Evolutionary conservation across 2,329 filamentous ascomycete species (phyloP).

Genomic region (Fusarium succisae): DNA sequence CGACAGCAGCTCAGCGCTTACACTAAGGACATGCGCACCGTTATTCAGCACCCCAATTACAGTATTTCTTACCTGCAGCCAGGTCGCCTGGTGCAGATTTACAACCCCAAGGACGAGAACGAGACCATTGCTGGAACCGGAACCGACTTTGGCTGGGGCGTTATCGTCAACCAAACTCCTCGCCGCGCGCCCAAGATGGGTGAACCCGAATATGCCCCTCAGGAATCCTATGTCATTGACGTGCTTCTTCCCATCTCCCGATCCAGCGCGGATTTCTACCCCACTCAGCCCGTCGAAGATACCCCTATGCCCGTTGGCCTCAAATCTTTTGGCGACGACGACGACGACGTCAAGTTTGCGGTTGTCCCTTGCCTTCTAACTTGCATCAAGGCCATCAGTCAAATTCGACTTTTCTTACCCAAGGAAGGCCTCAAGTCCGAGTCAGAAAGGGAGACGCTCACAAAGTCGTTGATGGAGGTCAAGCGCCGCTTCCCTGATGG

Average conservation of each 20-base stretch:
- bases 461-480: constrained; percentile 79
- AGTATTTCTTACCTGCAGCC: constrained; percentile 84
- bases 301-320: constrained; percentile 68
- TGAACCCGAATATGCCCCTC: constrained; percentile 73
- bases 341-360: constrained; percentile 45
- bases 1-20: constrained; percentile 85
- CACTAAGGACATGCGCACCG: constrained; percentile 86
- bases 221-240: constrained; percentile 84
- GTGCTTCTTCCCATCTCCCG: constrained; percentile 74
- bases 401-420: constrained; percentile 84
- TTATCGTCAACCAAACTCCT: constrained; percentile 77
- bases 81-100: constrained; percentile 88
- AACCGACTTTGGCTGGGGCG: constrained; percentile 91
- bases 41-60: constrained; percentile 92
- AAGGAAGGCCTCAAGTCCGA: constrained; percentile 73
- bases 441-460: constrained; percentile 73
- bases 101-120: constrained; percentile 67
- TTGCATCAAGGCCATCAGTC: constrained; percentile 84
- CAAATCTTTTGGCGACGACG: constrained; percentile 44
- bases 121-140: constrained; percentile 49
- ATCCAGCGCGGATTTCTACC: constrained; percentile 57
- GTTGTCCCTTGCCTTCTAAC: constrained; percentile 83
- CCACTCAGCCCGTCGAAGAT: constrained; percentile 49
- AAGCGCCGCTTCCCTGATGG: constrained; percentile 92
- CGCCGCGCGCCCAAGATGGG: constrained; percentile 74